Evolutionary conservation across 768 basidiomycete species (phyloP), one percentile per base, ranked within the genome.

Genomic region (Amanita phalloides): DNA sequence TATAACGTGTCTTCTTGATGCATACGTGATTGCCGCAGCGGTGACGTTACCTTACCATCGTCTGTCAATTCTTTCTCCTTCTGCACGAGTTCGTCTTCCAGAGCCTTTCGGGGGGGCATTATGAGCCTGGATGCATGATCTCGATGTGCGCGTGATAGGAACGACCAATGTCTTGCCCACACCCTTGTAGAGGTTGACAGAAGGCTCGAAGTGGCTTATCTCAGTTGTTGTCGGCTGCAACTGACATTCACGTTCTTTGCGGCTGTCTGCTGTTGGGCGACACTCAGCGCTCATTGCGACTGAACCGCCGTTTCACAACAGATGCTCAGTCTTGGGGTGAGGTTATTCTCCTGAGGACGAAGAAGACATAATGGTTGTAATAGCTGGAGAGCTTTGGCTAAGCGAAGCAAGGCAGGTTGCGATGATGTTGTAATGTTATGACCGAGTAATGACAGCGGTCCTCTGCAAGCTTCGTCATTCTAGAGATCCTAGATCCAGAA

Each of bases 81-180:
- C 1, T 59, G 60, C 60, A 82, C 82, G 54, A 95, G 67, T 51
- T 88, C 80, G 36, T 71, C 73, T 63, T 92, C 84, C 82, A 96
- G 87, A n/a, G 71, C 67, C 45, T 75, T 75, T 47, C 89, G 77
- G 25, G 90, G 90, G 5, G 89, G 81, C 71, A 83, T 79, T 78
- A 97, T 79, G 66, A 97, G 96, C 90, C 93, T 96, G 55, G 4
- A 51, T 28, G 25, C 17, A 41, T 45, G 21, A 32, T 7, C 47
- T n/a, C 21, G 35, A 17, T 32, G 54, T 3, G 13, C 14, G 4
- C 49, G 46, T 4, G 21, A 57, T 51, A 28, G 61, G 13, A 17
- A n/a, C 4, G 21, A 57, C 79, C 55, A 56, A 94, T 94, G 94
- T 95, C 69, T 97, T 97, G 30, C 94, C 94, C 42, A 97, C 89